Conservation (phyloP, 441 rosid genomes). For the California macrophylla region DNA sequence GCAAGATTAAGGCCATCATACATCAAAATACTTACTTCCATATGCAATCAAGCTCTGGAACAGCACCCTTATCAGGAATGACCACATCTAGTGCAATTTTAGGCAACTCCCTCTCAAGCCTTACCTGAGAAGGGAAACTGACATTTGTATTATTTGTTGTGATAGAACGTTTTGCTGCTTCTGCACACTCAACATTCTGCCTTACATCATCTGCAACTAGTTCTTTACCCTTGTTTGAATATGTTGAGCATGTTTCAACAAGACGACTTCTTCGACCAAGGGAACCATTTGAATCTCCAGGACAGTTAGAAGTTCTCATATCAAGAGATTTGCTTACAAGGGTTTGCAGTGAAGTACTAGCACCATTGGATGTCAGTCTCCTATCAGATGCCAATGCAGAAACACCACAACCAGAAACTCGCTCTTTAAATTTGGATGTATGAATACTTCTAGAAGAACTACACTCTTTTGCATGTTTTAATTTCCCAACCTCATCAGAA, state of each 20-base stretch:
- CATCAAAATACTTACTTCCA: constrained; percentile 23
- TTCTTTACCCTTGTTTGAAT: constrained; percentile 8
- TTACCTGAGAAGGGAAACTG: constrained; percentile 1
- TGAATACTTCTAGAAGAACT: background rate
- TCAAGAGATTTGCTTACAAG: constrained; percentile 9
- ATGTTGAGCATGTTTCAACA: constrained; percentile 7
- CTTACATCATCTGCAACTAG: constrained; percentile 7
- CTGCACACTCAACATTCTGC: constrained; percentile 10
- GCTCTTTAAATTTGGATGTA: background rate
- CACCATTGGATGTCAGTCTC: background rate
- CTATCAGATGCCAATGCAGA: constrained; percentile 9
- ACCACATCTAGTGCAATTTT: background rate
- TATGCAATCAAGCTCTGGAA: constrained; percentile 20
- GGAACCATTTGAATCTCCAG: constrained; percentile 8
- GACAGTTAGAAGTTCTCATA: constrained; percentile 4
- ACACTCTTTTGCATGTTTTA: constrained; percentile 11
- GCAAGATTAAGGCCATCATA: background rate
- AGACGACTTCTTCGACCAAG: background rate
- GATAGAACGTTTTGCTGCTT: background rate
- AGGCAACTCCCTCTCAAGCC: constrained; percentile 2
- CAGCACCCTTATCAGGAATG: constrained; percentile 14
- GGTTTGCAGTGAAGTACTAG: constrained; percentile 3
- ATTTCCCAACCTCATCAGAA: constrained; percentile 14
- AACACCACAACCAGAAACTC: background rate
- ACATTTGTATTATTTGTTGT: constrained; percentile 10